phyloP scores from a whole-genome alignment of 345 rosid species.

The Noccaea caerulescens region DNA sequence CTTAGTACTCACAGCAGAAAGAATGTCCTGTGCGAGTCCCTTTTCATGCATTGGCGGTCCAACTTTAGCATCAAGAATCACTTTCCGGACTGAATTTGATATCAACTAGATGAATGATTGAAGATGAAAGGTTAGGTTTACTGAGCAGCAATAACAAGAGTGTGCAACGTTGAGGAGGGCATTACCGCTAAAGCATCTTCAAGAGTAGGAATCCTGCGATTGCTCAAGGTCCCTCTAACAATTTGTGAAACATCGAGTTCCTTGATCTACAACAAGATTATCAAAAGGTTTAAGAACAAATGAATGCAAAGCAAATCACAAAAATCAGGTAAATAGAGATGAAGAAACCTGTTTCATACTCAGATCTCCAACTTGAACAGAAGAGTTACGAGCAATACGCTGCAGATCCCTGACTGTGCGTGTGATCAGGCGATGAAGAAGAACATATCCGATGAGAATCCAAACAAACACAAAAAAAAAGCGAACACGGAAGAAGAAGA shows the following conservation, averaged over 20 bases:
- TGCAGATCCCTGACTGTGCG: slow-evolving; percentile 96
- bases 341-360: slow-evolving; percentile 72
- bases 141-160: slow-evolving; percentile 18
- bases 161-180: neutral
- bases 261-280: slow-evolving; percentile 60
- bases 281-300: neutral
- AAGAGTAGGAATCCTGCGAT: slow-evolving; percentile 63
- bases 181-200: slow-evolving; percentile 83
- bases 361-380: slow-evolving; percentile 74
- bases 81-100: slow-evolving; percentile 71
- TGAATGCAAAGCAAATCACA: slow-evolving; percentile 24
- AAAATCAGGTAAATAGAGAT: slow-evolving; percentile 18
- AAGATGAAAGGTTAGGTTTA: slow-evolving; percentile 21
- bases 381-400: slow-evolving; percentile 68
- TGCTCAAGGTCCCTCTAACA: slow-evolving; percentile 44
- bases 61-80: slow-evolving; percentile 90
- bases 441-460: slow-evolving; percentile 23
- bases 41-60: slow-evolving; percentile 88
- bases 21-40: slow-evolving; percentile 82
- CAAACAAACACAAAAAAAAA: slow-evolving; percentile 15
- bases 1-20: slow-evolving; percentile 65
- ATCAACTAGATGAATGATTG: slow-evolving; percentile 50
- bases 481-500: neutral
- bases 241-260: slow-evolving; percentile 51
- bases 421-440: slow-evolving; percentile 17